phyloP scores from a whole-genome alignment of 2,329 filamentous ascomycete genomes.

The Talaromyces sp. region DNA sequence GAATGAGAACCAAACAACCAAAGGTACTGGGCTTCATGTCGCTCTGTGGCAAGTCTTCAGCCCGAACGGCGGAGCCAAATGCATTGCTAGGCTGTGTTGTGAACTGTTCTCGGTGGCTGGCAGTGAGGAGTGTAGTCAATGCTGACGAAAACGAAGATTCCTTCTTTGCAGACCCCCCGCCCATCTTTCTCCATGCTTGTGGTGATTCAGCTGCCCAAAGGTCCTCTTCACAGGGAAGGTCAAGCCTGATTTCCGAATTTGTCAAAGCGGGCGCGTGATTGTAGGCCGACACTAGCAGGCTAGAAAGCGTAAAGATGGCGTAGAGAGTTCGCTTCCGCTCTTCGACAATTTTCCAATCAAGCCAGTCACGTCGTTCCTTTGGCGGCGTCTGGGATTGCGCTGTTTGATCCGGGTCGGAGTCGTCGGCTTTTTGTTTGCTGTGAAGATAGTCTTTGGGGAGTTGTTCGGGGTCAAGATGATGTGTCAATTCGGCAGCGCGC shows the following conservation, averaged over 20 bases:
- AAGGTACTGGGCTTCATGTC: slow-evolving; percentile 82
- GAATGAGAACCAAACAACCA: slow-evolving; percentile 85
- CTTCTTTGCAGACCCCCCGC: slow-evolving; percentile 67
- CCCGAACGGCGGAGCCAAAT: slow-evolving; percentile 43
- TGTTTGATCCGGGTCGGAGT: slow-evolving; percentile 25
- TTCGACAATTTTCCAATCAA: slow-evolving; percentile 80
- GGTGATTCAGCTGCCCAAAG: slow-evolving; percentile 79
- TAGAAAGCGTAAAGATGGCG: slow-evolving; percentile 85
- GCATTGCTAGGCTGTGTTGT: slow-evolving; percentile 29
- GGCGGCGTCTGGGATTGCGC: slow-evolving; percentile 18
- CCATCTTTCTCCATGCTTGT: slow-evolving; percentile 73
- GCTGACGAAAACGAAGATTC: slow-evolving; percentile 75
- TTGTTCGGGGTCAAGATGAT: slow-evolving; percentile 32
- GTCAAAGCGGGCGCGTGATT: slow-evolving; percentile 87
- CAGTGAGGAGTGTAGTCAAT: slow-evolving; percentile 71
- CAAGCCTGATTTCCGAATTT: slow-evolving; percentile 86
- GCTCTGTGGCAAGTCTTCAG: slow-evolving; percentile 50
- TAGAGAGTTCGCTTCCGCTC: slow-evolving; percentile 92
- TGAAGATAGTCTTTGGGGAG: slow-evolving; percentile 38
- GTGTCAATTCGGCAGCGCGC: slow-evolving; percentile 74
- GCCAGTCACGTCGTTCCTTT: slow-evolving; percentile 59
- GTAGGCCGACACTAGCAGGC: slow-evolving; percentile 83
- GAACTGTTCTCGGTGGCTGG: slow-evolving; percentile 59
- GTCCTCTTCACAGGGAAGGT: slow-evolving; percentile 89
- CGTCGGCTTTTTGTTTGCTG: slow-evolving; percentile 31